Evolutionary conservation across 371 early-diverging fungal genomes (phyloP).

Genomic region (Lichtheimia corymbifera): DNA sequence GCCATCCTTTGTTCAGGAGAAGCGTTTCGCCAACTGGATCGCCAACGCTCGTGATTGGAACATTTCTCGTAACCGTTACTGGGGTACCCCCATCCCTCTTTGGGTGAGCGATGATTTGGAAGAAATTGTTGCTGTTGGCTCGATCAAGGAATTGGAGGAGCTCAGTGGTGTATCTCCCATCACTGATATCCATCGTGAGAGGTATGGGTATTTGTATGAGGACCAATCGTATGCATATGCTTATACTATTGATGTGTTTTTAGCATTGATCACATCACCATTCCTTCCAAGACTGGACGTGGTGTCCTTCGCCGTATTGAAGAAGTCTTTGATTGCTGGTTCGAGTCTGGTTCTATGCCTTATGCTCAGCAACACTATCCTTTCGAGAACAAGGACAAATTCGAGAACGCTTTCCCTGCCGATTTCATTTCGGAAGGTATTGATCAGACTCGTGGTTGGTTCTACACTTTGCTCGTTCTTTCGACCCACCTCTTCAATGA

Average conservation of each 20-base stretch:
- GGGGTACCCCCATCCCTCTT: slow-evolving; percentile 99
- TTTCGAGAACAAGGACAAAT: slow-evolving; percentile 92
- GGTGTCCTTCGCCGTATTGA: slow-evolving; percentile 92
- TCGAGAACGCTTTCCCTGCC: slow-evolving; percentile 95
- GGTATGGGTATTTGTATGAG: slow-evolving; percentile 14
- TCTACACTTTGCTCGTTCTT: slow-evolving; percentile 99
- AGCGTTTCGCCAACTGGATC: slow-evolving; percentile 99
- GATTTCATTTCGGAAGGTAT: slow-evolving; percentile 99
- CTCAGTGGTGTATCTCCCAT: slow-evolving; percentile 85
- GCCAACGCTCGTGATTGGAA: slow-evolving; percentile 99
- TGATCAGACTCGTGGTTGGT: slow-evolving; percentile 99
- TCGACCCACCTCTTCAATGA: slow-evolving; percentile 98
- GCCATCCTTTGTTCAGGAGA: slow-evolving; percentile 97
- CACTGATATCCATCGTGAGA: slow-evolving; percentile 99
- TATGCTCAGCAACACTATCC: slow-evolving; percentile 99
- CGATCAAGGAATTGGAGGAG: slow-evolving; percentile 93
- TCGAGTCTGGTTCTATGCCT: slow-evolving; percentile 98
- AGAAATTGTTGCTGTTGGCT: slow-evolving; percentile 96
- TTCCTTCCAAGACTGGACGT: slow-evolving; percentile 92
- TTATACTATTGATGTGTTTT: background rate
- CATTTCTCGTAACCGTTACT: slow-evolving; percentile 99
- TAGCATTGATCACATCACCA: slow-evolving; percentile 94
- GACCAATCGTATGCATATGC: background rate
- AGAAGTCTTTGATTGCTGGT: slow-evolving; percentile 99
- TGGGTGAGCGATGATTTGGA: slow-evolving; percentile 96